phyloP scores from a whole-genome alignment of 192 early-diverging fungal genomes.

The Backusella tarrabulga region DNA sequence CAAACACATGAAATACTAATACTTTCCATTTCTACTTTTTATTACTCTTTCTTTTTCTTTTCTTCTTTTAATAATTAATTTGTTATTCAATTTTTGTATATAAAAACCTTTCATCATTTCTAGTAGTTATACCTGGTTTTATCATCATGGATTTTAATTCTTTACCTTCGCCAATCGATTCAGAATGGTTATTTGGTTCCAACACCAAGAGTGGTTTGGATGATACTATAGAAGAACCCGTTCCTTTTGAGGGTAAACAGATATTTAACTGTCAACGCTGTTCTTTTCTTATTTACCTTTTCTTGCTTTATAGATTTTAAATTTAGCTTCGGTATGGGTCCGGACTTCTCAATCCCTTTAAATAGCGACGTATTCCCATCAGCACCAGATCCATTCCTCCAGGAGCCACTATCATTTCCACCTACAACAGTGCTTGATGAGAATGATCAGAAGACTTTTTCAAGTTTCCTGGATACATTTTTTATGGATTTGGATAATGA shows the following conservation, averaged over 20 bases:
- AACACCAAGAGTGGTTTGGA: not conserved
- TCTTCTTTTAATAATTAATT: not conserved
- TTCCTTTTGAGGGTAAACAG: conserved; percentile 31
- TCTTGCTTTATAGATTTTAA: conserved; percentile 29
- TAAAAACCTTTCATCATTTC: not conserved
- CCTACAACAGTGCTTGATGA: conserved; percentile 31
- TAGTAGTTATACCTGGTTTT: not conserved
- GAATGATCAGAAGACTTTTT: conserved; percentile 47
- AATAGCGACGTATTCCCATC: conserved; percentile 25
- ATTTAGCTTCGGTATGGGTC: conserved; percentile 36
- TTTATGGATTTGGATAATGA: conserved; percentile 43
- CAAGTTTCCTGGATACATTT: conserved; percentile 46
- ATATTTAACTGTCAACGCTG: not conserved
- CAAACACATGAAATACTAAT: conserved; percentile 5
- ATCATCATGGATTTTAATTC: not conserved
- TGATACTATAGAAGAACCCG: conserved; percentile 20
- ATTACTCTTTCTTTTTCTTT: not conserved
- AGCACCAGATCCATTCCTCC: conserved; percentile 2
- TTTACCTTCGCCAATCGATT: not conserved
- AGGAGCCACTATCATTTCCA: conserved; percentile 10
- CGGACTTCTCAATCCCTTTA: conserved; percentile 27
- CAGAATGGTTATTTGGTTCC: not conserved
- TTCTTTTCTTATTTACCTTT: not conserved
- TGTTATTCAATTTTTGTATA: not conserved
- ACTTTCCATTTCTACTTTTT: not conserved